A percentile compares a stretch with the other conserved stretches of the same genome.
Evolutionary conservation across 2,329 filamentous ascomycete genomes (phyloP).

Genomic region (Penicillium sp.): DNA sequence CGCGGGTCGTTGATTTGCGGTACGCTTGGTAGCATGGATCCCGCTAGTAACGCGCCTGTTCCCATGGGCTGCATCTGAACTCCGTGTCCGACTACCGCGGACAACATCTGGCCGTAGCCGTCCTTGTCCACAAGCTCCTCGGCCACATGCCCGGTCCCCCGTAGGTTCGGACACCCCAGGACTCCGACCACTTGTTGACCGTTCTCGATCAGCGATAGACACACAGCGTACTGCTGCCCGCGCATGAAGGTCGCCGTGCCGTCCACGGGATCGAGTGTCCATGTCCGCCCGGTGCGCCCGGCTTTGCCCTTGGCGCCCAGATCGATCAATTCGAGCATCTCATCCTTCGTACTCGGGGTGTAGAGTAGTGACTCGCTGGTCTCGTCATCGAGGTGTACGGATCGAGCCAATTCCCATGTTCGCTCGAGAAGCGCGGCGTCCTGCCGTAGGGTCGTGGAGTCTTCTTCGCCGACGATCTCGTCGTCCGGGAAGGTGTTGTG

Average conservation of each 20-base stretch:
- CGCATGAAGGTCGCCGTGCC: conserved; percentile 62
- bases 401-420: conserved; percentile 57
- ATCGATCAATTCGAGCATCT: conserved; percentile 64
- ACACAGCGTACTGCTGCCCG: conserved; percentile 63
- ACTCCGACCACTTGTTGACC: conserved; percentile 59
- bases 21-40: conserved; percentile 30
- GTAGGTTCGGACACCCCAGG: conserved; percentile 62
- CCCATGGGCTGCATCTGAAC: conserved; percentile 41
- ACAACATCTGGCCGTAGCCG: conserved; percentile 52
- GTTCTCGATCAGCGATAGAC: conserved; percentile 57
- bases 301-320: conserved; percentile 49
- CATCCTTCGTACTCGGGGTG: conserved; percentile 47
- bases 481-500: conserved; percentile 56
- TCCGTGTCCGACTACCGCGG: conserved; percentile 49
- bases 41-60: conserved; percentile 31
- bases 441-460: conserved; percentile 51
- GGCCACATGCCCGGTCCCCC: conserved; percentile 34
- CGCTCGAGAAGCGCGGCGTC: conserved; percentile 50
- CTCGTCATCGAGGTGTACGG: conserved; percentile 34
- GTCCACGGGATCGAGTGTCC: conserved; percentile 65
- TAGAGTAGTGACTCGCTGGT: conserved; percentile 36
- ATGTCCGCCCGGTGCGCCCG: conserved; percentile 47
- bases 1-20: conserved; percentile 27
- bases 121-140: conserved; percentile 45
- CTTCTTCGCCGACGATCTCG: conserved; percentile 62